A percentile compares a stretch with the other conserved stretches of the same genome.
Evolutionary conservation across 208 protist genomes (phyloP).

Genomic region (Trypanosoma grayi): DNA sequence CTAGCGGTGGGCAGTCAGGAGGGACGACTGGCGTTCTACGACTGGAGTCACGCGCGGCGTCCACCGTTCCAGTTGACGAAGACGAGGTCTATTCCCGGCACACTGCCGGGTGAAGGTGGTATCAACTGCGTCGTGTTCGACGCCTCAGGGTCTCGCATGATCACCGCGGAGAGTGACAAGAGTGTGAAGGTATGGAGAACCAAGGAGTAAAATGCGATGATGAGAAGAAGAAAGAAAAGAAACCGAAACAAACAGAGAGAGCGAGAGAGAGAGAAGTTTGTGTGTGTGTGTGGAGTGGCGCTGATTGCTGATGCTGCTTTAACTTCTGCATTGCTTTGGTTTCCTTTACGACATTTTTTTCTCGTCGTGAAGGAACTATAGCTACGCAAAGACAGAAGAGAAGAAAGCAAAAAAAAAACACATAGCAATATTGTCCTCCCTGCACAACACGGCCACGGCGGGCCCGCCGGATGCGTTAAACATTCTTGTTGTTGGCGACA

Average conservation of each 20-base stretch:
- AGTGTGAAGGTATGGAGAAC: conserved; percentile 94
- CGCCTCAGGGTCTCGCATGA: conserved; percentile 95
- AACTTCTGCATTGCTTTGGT: not conserved
- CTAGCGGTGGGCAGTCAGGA: conserved; percentile 95
- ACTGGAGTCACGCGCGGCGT: conserved; percentile 94
- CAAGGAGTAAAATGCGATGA: conserved; percentile 34
- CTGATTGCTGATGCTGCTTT: not conserved
- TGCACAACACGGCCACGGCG: not conserved
- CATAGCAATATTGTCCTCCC: no score
- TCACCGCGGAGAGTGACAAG: conserved; percentile 99
- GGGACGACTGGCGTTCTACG: conserved; percentile 94
- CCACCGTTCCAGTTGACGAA: conserved; percentile 69
- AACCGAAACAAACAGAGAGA: no score
- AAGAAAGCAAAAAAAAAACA: not conserved
- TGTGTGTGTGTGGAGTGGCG: not conserved
- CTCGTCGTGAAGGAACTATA: not conserved
- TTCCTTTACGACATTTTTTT: not conserved
- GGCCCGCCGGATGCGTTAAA: conserved; percentile 16
- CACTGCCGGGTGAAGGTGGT: conserved; percentile 86
- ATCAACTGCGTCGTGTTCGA: conserved; percentile 95
- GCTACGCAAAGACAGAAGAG: not conserved
- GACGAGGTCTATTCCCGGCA: conserved; percentile 80
- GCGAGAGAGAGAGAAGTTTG: not conserved
- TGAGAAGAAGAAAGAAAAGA: not conserved
- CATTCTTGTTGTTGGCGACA: conserved; percentile 78